Percentiles rank a stretch among this genome's conserved stretches.
Conservation (phyloP, 2,329 filamentous ascomycete genomes). For the Fonsecaea pugnacius region DNA sequence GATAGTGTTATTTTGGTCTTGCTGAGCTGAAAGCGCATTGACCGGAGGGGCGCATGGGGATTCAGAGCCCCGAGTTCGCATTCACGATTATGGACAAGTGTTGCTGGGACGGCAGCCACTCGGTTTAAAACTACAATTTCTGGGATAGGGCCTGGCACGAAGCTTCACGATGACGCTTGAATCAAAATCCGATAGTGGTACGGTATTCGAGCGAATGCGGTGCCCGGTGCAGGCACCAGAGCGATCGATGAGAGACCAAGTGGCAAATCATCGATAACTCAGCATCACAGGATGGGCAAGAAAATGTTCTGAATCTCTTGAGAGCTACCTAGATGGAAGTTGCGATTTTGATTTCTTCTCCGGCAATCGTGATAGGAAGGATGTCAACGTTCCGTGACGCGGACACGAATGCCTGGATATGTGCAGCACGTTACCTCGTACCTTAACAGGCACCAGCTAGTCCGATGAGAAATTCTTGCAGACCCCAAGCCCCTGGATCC, state of each 20-base stretch:
- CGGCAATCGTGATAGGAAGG: not conserved
- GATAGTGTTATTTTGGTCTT: slow-evolving; percentile 87
- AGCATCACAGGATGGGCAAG: not conserved
- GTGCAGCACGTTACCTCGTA: slow-evolving; percentile 26
- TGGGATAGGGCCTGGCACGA: not conserved
- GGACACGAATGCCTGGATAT: not conserved
- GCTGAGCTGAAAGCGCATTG: slow-evolving; percentile 63
- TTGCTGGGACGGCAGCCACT: not conserved
- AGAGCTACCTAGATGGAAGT: not conserved
- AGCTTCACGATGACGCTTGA: not conserved
- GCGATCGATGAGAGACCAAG: not conserved
- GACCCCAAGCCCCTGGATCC: slow-evolving; percentile 76
- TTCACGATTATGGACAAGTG: not conserved
- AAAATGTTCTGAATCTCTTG: not conserved
- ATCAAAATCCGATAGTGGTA: not conserved
- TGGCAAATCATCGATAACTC: not conserved
- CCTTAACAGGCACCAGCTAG: slow-evolving; percentile 61
- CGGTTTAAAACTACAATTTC: not conserved
- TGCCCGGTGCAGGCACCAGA: not conserved
- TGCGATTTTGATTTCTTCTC: not conserved
- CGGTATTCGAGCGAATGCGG: not conserved
- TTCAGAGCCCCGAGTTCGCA: not conserved
- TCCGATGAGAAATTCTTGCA: slow-evolving; percentile 81
- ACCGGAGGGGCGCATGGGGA: not conserved
- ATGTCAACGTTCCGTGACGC: not conserved